Percentiles rank a stretch among this genome's conserved stretches.
These are phyloP conservation scores for Tylopilus rubrobrunneus DNA, from an alignment of 768 basidiomycete species.

Conservation along the genomic window DNA sequence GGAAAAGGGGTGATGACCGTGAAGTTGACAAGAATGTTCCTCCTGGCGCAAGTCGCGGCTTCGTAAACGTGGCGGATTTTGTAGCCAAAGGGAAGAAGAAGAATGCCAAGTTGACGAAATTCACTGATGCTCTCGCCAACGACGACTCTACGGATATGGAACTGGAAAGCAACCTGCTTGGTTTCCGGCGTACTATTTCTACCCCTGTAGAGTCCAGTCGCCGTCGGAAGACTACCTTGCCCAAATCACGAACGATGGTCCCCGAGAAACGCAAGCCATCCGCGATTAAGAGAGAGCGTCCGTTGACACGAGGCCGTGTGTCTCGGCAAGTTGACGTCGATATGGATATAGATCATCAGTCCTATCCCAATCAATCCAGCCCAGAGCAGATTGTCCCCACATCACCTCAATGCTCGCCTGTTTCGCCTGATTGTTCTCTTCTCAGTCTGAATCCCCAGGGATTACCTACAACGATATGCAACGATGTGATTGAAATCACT, in stretches of 20 bases:
- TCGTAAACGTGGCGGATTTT: conserved; percentile 65
- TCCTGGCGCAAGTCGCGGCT: conserved; percentile 60
- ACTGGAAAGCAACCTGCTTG: conserved; percentile 52
- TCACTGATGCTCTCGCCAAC: conserved; percentile 48
- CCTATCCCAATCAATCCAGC: conserved; percentile 10
- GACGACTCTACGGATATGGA: conserved; percentile 70
- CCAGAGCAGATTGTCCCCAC: conserved; percentile 1
- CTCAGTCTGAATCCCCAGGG: neutral
- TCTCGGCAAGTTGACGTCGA: conserved; percentile 46
- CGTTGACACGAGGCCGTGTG: conserved; percentile 38
- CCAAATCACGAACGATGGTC: conserved; percentile 44
- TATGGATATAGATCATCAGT: conserved; percentile 48
- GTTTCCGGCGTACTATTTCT: conserved; percentile 49
- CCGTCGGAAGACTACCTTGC: conserved; percentile 36
- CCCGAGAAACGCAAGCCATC: conserved; percentile 19
- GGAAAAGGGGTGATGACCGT: conserved; percentile 70
- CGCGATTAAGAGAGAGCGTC: conserved; percentile 23
- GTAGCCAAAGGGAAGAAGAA: conserved; percentile 51
- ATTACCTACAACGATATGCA: conserved; percentile 22
- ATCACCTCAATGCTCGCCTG: conserved; percentile 8
- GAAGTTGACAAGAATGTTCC: conserved; percentile 71
- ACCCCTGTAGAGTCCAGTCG: conserved; percentile 37
- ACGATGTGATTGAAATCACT: conserved; percentile 31
- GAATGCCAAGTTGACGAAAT: conserved; percentile 36
- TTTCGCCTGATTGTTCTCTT: conserved; percentile 13